Evolutionary conservation across 768 basidiomycete species (phyloP), one percentile per base, ranked within the genome.

Genomic region (Kwoniella sp.): DNA sequence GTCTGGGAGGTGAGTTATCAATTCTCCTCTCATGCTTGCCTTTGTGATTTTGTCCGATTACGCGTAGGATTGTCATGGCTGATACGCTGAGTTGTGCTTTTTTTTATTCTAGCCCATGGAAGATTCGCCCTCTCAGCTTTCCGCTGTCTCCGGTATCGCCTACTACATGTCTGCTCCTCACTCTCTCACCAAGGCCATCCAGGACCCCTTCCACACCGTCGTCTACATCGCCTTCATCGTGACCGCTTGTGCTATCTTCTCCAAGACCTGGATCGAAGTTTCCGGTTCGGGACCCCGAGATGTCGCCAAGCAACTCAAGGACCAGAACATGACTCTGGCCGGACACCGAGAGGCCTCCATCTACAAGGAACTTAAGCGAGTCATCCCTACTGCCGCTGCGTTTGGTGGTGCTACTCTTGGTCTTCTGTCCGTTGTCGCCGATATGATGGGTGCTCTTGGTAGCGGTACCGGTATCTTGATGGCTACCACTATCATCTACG

Each of bases 121-220:
- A 66, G 94, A 97, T 73, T 91, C 91, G 9, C 88, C 91, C 5
- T 72, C 74, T 3, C 96, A 98, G 80, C 88, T 98, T 49, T 84
- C 86, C 36, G 95, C 94, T 37, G 86, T 87, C 2, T 91, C 90
- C 13, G 95, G 96, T 50, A 87, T 99, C 72, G 90, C 90, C 3
- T 98, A 98, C 83, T 98, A 97, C 83, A 98, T 99, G 84, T 95
- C 93, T 0, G 90, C 96, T 0, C 95, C 95, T n/a, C 92, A 91
- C 79, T 96, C 92, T 21, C 83, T 97, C 80, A 88, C 85, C 65
- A 88, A 90, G 53, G 91, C 89, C 8, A 83, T 98, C 65, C 81
- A 91, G 53, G 96, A 99, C 81, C 96, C 96, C 0, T 87, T 98
- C 74, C 96, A 98, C 83, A 93, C 92, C 0, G 84, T 85, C 22